Evolutionary conservation across 345 rosid species (phyloP).

Genomic region (Eutrema japonicum): DNA sequence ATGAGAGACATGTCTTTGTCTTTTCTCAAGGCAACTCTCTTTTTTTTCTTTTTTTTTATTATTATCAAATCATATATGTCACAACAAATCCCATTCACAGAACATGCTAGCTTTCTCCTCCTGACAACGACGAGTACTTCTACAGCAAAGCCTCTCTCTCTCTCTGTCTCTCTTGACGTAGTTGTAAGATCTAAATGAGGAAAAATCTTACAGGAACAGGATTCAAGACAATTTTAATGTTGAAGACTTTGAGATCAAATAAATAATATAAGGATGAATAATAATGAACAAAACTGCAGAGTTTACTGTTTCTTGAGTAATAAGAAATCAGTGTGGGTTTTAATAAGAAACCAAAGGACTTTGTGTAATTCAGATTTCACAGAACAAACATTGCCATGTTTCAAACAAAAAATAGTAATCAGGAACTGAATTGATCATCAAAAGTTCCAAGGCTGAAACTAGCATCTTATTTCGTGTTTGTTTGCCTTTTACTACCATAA

Average conservation of each 20-base stretch:
- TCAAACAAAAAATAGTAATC: not conserved
- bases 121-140: slow-evolving; percentile 30
- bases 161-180: not conserved
- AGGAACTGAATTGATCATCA: not conserved
- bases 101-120: slow-evolving; percentile 38
- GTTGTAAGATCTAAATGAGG: not conserved
- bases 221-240: not conserved
- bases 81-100: slow-evolving; percentile 37
- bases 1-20: slow-evolving; percentile 37
- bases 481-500: slow-evolving; percentile 9
- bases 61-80: slow-evolving; percentile 2
- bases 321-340: slow-evolving; percentile 3
- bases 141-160: slow-evolving; percentile 13
- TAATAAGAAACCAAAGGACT: not conserved
- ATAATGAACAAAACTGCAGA: slow-evolving; percentile 1
- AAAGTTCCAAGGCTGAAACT: not conserved
- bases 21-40: slow-evolving; percentile 39
- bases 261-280: not conserved
- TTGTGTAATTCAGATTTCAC: not conserved
- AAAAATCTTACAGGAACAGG: not conserved
- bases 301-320: slow-evolving; percentile 3
- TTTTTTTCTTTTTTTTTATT: not conserved
- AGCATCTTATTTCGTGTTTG: not conserved
- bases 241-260: slow-evolving; percentile 4
- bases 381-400: not conserved